Percentiles rank a stretch among this genome's conserved stretches.
phyloP scores from a whole-genome alignment of 768 basidiomycete genomes.

The Xanthoconium stramineum region DNA sequence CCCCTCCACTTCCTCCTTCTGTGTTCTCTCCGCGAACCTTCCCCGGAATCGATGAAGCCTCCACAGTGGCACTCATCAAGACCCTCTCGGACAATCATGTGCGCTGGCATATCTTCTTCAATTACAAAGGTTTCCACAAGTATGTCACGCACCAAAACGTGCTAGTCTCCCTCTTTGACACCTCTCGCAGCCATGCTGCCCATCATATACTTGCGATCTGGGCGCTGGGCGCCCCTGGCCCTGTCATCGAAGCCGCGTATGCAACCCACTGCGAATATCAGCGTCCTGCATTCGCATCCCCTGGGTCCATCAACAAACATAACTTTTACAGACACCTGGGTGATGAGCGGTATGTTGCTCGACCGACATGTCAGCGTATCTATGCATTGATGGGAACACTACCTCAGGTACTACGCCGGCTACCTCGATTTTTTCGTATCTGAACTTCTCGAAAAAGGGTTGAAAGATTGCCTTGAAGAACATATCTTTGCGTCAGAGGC shows the following conservation, averaged over 20 bases:
- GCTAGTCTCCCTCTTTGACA: slow-evolving; percentile 18
- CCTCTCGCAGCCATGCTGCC: slow-evolving; percentile 44
- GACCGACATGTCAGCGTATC: neutral
- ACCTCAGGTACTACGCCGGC: slow-evolving; percentile 51
- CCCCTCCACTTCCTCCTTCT: slow-evolving; percentile 29
- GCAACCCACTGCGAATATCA: slow-evolving; percentile 38
- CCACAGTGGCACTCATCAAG: slow-evolving; percentile 39
- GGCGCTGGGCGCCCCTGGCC: slow-evolving; percentile 50
- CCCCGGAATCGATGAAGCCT: slow-evolving; percentile 35
- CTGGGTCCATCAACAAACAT: slow-evolving; percentile 20
- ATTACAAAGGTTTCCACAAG: slow-evolving; percentile 35
- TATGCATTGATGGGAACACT: neutral
- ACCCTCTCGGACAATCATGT: slow-evolving; percentile 49
- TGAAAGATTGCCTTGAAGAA: slow-evolving; percentile 46
- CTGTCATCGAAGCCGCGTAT: slow-evolving; percentile 43
- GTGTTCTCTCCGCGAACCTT: slow-evolving; percentile 31
- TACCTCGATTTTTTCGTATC: slow-evolving; percentile 57
- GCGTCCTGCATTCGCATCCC: slow-evolving; percentile 33
- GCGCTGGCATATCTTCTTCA: slow-evolving; percentile 55
- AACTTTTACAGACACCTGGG: slow-evolving; percentile 58
- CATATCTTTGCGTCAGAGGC: slow-evolving; percentile 51
- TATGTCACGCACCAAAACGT: slow-evolving; percentile 11
- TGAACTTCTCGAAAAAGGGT: slow-evolving; percentile 40
- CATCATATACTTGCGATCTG: slow-evolving; percentile 61
- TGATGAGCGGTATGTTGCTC: slow-evolving; percentile 44